Evolutionary conservation across 2,329 filamentous ascomycete species (phyloP).

Genomic region (Fusarium nematophilum): DNA sequence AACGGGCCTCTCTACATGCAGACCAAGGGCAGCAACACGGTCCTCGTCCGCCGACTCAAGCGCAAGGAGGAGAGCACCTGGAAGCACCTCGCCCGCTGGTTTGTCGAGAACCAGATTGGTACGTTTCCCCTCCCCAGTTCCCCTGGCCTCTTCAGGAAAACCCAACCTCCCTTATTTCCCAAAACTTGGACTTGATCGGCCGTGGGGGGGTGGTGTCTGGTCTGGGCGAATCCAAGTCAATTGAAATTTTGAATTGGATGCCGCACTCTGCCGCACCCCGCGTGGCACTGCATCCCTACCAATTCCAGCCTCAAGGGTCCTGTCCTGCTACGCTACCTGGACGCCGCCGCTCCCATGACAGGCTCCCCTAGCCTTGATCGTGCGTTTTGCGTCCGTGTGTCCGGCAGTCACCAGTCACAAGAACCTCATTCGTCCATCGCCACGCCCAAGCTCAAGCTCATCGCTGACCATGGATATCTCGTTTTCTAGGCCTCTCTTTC

Average conservation of each 20-base stretch:
- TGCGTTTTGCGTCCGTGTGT: slow-evolving; percentile 17
- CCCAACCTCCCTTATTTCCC: slow-evolving; percentile 17
- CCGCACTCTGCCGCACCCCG: slow-evolving; percentile 36
- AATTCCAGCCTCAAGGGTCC: slow-evolving; percentile 24
- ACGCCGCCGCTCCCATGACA: slow-evolving; percentile 30
- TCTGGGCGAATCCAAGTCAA: slow-evolving; percentile 20
- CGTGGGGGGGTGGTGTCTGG: slow-evolving; percentile 17
- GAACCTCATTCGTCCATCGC: too few relatives aligned
- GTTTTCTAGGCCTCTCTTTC: slow-evolving; percentile 74
- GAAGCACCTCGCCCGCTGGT: slow-evolving; percentile 73
- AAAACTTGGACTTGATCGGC: not conserved
- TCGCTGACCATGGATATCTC: slow-evolving; percentile 27
- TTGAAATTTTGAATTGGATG: slow-evolving; percentile 21
- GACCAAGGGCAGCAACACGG: slow-evolving; percentile 61
- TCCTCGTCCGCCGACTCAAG: slow-evolving; percentile 68
- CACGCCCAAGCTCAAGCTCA: slow-evolving; percentile 35
- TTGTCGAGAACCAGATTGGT: slow-evolving; percentile 86
- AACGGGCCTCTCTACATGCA: slow-evolving; percentile 70
- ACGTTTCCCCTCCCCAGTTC: too few relatives aligned
- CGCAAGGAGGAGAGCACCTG: slow-evolving; percentile 71
- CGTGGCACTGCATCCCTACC: slow-evolving; percentile 39
- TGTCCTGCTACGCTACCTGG: slow-evolving; percentile 19
- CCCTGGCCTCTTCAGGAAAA: too few relatives aligned
- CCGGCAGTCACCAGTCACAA: slow-evolving; percentile 3
- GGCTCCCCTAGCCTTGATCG: slow-evolving; percentile 5